These are phyloP conservation scores for Polysphondylium violaceum DNA, from an alignment of 78 protist genomes.

Conservation along the genomic window DNA sequence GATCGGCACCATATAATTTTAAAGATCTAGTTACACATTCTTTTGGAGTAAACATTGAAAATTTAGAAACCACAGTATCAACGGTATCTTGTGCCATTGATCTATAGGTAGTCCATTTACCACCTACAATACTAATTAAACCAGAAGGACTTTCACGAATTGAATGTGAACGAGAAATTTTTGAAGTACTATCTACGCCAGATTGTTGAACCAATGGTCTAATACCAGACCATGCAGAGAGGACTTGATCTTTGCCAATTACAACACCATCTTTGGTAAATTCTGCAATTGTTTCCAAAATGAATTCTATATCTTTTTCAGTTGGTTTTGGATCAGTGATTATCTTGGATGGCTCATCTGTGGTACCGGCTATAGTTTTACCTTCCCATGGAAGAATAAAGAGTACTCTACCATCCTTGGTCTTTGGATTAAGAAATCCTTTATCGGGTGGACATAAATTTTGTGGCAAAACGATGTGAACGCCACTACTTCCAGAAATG, in stretches of 20 bases:
- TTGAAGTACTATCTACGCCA: slow-evolving; percentile 67
- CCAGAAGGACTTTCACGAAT: slow-evolving; percentile 67
- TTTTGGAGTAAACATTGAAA: slow-evolving; percentile 14
- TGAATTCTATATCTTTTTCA: slow-evolving; percentile 73
- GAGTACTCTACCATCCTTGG: slow-evolving; percentile 95
- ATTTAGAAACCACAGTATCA: slow-evolving; percentile 53
- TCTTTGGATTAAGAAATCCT: slow-evolving; percentile 89
- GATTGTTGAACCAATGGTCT: slow-evolving; percentile 86
- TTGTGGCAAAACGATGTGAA: slow-evolving; percentile 85
- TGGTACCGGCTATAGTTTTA: slow-evolving; percentile 93
- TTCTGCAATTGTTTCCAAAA: slow-evolving; percentile 25
- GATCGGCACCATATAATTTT: slow-evolving; percentile 55
- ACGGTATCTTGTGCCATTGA: slow-evolving; percentile 94
- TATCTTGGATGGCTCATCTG: slow-evolving; percentile 85
- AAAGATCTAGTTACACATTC: slow-evolving; percentile 16
- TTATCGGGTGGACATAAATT: slow-evolving; percentile 47
- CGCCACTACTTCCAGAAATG: slow-evolving; percentile 87
- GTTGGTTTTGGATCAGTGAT: slow-evolving; percentile 77
- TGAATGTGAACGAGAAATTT: slow-evolving; percentile 85
- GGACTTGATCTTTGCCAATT: slow-evolving; percentile 63
- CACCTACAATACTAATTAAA: slow-evolving; percentile 95
- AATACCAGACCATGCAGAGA: slow-evolving; percentile 90
- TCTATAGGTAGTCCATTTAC: slow-evolving; percentile 98
- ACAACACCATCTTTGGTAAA: slow-evolving; percentile 19
- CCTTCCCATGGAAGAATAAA: slow-evolving; percentile 95